Conservation (phyloP, 192 early-diverging fungal species). For the Pilaira anomala region DNA sequence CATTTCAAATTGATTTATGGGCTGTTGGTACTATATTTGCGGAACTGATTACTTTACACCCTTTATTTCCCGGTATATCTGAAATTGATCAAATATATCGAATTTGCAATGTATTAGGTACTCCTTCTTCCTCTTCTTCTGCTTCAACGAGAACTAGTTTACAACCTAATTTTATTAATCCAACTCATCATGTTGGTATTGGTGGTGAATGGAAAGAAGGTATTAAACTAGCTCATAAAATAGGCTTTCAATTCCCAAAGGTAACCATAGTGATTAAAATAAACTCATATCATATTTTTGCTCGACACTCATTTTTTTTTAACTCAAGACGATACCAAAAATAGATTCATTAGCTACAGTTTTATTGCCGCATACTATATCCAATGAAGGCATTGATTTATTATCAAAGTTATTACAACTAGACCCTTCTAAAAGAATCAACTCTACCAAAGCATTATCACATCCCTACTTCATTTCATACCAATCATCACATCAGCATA, state of each 20-base stretch:
- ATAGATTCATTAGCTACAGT: constrained; percentile 41
- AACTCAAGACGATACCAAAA: constrained; percentile 38
- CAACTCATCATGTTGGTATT: neutral
- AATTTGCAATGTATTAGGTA: constrained; percentile 81
- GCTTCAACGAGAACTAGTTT: neutral
- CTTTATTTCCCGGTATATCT: constrained; percentile 89
- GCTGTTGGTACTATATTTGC: constrained; percentile 90
- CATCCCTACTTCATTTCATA: constrained; percentile 53
- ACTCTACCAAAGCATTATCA: constrained; percentile 68
- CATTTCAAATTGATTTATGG: constrained; percentile 95
- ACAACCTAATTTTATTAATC: neutral
- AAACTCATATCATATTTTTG: neutral
- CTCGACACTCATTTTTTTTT: neutral
- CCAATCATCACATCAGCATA: no score
- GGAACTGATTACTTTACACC: constrained; percentile 82
- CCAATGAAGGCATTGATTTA: constrained; percentile 50
- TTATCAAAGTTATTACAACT: constrained; percentile 73
- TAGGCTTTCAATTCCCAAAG: constrained; percentile 63
- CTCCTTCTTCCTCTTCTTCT: constrained; percentile 45
- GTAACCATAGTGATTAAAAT: constrained; percentile 29
- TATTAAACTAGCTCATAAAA: constrained; percentile 59
- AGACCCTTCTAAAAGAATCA: constrained; percentile 73
- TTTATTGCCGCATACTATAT: constrained; percentile 37
- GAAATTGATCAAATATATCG: constrained; percentile 92
- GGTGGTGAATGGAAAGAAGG: constrained; percentile 76